Conservation (phyloP, 306 rosid species). For the Canavalia gladiata region DNA sequence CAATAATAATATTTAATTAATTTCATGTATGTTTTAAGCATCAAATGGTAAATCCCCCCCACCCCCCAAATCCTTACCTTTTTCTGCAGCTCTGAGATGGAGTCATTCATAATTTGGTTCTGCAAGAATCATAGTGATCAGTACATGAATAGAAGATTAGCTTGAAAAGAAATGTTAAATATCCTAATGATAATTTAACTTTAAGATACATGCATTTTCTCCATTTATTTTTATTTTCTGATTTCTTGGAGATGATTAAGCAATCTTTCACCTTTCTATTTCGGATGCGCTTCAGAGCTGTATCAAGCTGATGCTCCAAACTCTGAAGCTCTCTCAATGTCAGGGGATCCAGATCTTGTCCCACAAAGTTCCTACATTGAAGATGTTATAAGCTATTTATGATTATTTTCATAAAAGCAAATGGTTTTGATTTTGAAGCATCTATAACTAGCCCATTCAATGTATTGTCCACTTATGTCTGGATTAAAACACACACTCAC, state of each 20-base stretch:
- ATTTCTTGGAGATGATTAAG: not conserved
- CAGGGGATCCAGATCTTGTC: slow-evolving; percentile 70
- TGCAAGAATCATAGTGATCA: slow-evolving; percentile 45
- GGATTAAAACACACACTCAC: not conserved
- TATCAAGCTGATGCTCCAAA: slow-evolving; percentile 79
- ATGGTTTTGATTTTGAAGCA: slow-evolving; percentile 19
- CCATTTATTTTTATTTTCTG: not conserved
- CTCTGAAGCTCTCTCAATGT: slow-evolving; percentile 78
- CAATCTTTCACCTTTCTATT: slow-evolving; percentile 66
- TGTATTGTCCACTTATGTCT: not conserved
- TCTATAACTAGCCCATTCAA: not conserved
- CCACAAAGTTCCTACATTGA: slow-evolving; percentile 63
- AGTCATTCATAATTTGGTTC: slow-evolving; percentile 74
- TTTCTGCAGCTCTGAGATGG: slow-evolving; percentile 71
- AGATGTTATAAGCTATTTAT: not conserved
- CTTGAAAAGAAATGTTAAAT: not conserved
- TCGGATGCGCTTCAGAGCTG: slow-evolving; percentile 79
- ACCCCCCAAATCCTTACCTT: slow-evolving; percentile 58
- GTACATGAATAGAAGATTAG: not conserved
- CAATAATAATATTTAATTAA: not conserved
- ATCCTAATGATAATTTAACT: not conserved
- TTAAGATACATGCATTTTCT: not conserved
- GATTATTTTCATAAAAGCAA: not conserved
- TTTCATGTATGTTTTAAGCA: not conserved
- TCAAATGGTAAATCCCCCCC: not conserved